These are phyloP conservation scores for Claviceps cyperi DNA, from an alignment of 2,329 filamentous ascomycete species.

Conservation along the genomic window DNA sequence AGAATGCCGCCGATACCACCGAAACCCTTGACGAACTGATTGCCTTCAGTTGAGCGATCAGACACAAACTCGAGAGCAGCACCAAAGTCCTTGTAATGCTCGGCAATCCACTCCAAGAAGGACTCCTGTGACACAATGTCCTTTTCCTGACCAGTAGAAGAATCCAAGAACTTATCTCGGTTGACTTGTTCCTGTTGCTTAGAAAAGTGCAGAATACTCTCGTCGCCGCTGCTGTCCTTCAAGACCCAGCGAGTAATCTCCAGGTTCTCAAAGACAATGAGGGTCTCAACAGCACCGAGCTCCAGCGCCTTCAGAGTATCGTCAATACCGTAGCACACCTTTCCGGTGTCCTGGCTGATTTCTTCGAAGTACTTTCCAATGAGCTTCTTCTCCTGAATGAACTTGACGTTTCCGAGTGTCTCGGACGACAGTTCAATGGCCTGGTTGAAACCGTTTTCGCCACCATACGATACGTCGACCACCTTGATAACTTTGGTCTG, in stretches of 20 bases:
- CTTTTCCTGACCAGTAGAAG: constrained; percentile 93
- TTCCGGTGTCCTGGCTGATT: constrained; percentile 93
- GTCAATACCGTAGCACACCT: constrained; percentile 94
- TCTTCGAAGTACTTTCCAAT: constrained; percentile 99
- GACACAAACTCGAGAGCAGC: constrained; percentile 94
- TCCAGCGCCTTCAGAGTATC: constrained; percentile 96
- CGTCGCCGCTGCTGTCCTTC: constrained; percentile 59
- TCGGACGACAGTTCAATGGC: constrained; percentile 91
- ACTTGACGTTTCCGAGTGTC: constrained; percentile 97
- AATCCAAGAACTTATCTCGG: constrained; percentile 84
- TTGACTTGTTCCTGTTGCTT: constrained; percentile 59
- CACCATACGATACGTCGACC: constrained; percentile 96
- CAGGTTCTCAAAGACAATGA: constrained; percentile 96
- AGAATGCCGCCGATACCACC: constrained; percentile 95
- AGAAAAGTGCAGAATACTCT: constrained; percentile 72
- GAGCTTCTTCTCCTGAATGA: constrained; percentile 99
- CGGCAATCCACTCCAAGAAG: constrained; percentile 98
- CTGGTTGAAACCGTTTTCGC: constrained; percentile 99
- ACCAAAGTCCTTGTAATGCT: constrained; percentile 97
- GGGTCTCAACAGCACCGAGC: constrained; percentile 80
- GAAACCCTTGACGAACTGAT: constrained; percentile 99
- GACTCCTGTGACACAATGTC: constrained; percentile 75
- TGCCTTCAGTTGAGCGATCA: constrained; percentile 92
- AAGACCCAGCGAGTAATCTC: constrained; percentile 86
- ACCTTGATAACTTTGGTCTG: constrained; percentile 97